These are phyloP conservation scores for Cordia subcordata DNA, from an alignment of 257 asterid genomes.

Conservation along the genomic window DNA sequence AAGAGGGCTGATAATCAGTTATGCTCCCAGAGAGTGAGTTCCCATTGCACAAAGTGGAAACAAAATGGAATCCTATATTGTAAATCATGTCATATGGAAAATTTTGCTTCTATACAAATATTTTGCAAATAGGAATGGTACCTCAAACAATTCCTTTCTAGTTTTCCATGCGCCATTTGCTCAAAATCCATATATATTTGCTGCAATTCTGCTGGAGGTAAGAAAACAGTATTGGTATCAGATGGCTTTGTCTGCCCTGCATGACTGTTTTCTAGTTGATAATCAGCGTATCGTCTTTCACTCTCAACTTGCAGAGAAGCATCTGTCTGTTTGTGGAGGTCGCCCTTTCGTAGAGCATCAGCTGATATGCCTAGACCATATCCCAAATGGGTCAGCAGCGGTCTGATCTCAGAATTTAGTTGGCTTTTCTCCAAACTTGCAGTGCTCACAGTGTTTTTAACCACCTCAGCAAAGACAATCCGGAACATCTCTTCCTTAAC, in stretches of 20 bases:
- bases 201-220: conserved; percentile 26
- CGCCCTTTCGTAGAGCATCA: conserved; percentile 15
- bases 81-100: no score
- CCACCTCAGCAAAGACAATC: conserved; percentile 24
- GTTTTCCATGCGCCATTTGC: conserved; percentile 24
- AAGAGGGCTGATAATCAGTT: no score
- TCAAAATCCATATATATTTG: conserved; percentile 33
- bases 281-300: conserved; percentile 1
- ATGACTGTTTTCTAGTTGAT: conserved; percentile 14
- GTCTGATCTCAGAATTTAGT: no score
- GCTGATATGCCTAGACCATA: conserved; percentile 21
- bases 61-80: no score
- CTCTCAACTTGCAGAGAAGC: conserved; percentile 11
- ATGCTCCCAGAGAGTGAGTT: no score
- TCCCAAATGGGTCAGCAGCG: conserved; percentile 37
- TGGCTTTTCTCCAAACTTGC: no score
- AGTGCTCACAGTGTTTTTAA: no score
- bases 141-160: conserved; percentile 51
- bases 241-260: conserved; percentile 1
- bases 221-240: conserved; percentile 11
- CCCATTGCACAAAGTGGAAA: no score
- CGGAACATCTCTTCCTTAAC: conserved; percentile 34
- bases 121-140: conserved; percentile 14
- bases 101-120: background rate
- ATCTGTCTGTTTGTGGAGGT: conserved; percentile 2